Base-by-base conservation (phyloP, 1,284 basidiomycete genomes). In the Apiotrichum siamense region DNA sequence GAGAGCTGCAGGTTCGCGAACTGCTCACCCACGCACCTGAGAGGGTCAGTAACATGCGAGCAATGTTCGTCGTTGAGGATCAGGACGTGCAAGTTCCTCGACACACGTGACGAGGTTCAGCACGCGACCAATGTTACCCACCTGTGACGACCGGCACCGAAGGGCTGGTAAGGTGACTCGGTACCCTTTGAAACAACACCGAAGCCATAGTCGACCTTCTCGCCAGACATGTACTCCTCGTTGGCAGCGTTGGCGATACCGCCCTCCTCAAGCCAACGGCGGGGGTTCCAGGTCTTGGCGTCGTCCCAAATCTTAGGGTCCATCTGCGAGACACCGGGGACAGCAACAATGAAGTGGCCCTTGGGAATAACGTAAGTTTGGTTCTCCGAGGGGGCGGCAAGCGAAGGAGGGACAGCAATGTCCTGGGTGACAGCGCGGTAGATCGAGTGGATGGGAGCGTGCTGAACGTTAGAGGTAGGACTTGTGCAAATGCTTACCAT, bases 181-280 rank as follows among this genome's bases (percentile, higher is more conserved):
- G 90, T 93, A 44, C 90, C 90, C 75, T 93, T 94, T 73, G 85
- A 88, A 39, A 96, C 88, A 63, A 82, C 82, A 48, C 94, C 96
- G 72, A 91, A 99, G 1, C 94, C 96, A 65, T 87, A 99, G 74
- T 98, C 94, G 53, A 96, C 80, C 77, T 90, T 91, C 71, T 94
- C 88, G 47, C 86, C 87, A 27, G 75, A 75, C 46, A 78, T 74
- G 69, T 92, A 89, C 58, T 79, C 76, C 65, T 83, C 83, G 63
- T 83, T 81, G 24, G 89, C 88, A 62, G 84, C 79, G 21, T 82
- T 82, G 10, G 87, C 89, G 47, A 85, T 79, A 63, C 87, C 84
- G 49, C 83, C 80, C 47, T 81, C 79, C 59, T 92, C 89, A 44
- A 80, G 80, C 94, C 94, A 99, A 54, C 94, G 80, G 23, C 77